These are phyloP conservation scores for Trichoderma orchidacearum DNA, from an alignment of 495 filamentous ascomycete species.

Conservation along the genomic window DNA sequence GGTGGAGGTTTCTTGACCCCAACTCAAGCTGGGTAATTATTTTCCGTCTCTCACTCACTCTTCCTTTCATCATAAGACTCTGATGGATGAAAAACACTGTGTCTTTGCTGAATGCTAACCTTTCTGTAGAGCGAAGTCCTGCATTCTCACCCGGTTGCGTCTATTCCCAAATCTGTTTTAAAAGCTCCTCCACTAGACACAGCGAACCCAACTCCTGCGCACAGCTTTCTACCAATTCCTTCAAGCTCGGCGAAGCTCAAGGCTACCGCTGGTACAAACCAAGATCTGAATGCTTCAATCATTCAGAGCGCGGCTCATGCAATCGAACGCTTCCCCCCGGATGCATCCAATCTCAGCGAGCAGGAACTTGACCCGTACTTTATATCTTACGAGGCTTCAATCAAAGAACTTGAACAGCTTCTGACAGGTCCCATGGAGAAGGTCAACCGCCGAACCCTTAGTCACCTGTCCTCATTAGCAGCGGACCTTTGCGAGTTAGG, in stretches of 20 bases:
- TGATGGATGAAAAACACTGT: neutral
- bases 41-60: neutral
- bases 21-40: slow-evolving; percentile 89
- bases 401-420: slow-evolving; percentile 73
- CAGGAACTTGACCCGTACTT: slow-evolving; percentile 94
- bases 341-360: slow-evolving; percentile 60
- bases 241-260: slow-evolving; percentile 75
- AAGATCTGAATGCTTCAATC: neutral
- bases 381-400: slow-evolving; percentile 74
- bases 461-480: slow-evolving; percentile 67
- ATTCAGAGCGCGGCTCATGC: slow-evolving; percentile 18
- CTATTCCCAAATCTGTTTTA: slow-evolving; percentile 83
- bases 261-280: slow-evolving; percentile 30
- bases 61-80: too few relatives aligned
- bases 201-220: slow-evolving; percentile 78
- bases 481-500: slow-evolving; percentile 85
- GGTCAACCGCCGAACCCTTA: slow-evolving; percentile 79
- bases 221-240: slow-evolving; percentile 78
- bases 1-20: slow-evolving; percentile 94
- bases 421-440: slow-evolving; percentile 90
- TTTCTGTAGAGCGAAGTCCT: slow-evolving; percentile 71
- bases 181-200: slow-evolving; percentile 89
- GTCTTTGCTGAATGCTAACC: slow-evolving; percentile 15
- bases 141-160: slow-evolving; percentile 75
- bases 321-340: slow-evolving; percentile 73